Base-by-base conservation (phyloP, 2,329 filamentous ascomycete genomes). In the Fusarium caatingaense region DNA sequence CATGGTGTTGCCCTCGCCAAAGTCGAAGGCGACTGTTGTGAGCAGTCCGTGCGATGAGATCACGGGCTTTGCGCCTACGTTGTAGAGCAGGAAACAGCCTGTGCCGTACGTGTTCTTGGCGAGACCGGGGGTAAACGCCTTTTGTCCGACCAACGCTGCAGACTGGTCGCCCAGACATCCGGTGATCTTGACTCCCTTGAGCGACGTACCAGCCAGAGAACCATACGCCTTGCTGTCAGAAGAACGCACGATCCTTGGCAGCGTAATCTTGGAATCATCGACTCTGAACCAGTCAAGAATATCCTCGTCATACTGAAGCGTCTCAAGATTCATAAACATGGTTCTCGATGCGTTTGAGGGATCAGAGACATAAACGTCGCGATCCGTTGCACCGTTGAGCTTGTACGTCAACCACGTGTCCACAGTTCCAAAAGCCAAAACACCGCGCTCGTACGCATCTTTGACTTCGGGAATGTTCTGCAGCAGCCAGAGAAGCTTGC, bases 31-130 rank as follows among this genome's bases (percentile, higher is more conserved):
- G 18, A 95, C 89, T 0, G 93, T 95, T 28, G 90, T 90, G 28
- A 95, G 82, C 16, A 96, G 84, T 5, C 93, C 93, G 76, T 94
- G 91, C 28, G 84, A 88, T 0, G 93, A 95, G 61, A 94, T 89
- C 58, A 94, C 92, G 7, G 92, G 92, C 80, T 93, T 91, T 25
- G 89, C 85, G 25, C 93, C 93, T 16, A 94, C 91, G 76, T 96
- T 94, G 81, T 94, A 94, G 9, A 95, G 87, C 70, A 95, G 81
- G 83, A 96, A 96, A 79, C 92, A 94, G 23, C 93, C 93, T 1
- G 93, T 95, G 42, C 93, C 93, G 77, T 95, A 95, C 1, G 93
- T 95, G 79, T 95, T 95, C 84, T 95, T 95, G 51, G 92, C 93
- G 59, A 87, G 85, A 58, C 93, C 93, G 11, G 92, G 90, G 4